These are phyloP conservation scores for Sextonia rubra DNA, from an alignment of 164 flowering plant species.

Conservation along the genomic window DNA sequence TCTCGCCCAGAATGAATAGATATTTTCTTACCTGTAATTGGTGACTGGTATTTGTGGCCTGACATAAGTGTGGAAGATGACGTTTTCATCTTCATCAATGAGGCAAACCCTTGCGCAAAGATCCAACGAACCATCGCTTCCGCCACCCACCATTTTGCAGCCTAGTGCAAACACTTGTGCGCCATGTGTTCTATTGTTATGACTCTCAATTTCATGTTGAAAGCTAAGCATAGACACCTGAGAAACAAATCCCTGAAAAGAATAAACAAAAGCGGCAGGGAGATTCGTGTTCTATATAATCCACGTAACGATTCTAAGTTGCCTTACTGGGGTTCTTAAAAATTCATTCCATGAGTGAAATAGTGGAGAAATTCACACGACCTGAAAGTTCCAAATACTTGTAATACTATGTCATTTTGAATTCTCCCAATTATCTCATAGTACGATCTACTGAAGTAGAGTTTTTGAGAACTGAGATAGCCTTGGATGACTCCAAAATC, in stretches of 20 bases:
- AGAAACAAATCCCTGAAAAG: conserved; percentile 24
- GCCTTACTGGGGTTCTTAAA: too few species aligned
- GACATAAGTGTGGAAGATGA: conserved; percentile 68
- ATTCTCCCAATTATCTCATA: too few species aligned
- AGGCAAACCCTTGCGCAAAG: conserved; percentile 85
- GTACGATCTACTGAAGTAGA: too few species aligned
- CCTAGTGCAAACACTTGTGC: conserved; percentile 59
- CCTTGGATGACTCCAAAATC: too few species aligned
- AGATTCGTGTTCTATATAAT: too few species aligned
- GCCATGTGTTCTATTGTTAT: conserved; percentile 32
- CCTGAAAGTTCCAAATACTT: too few species aligned
- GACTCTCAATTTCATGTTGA: conserved; percentile 25
- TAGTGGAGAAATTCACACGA: too few species aligned
- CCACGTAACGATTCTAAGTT: too few species aligned
- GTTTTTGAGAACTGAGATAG: too few species aligned
- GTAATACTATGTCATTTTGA: too few species aligned
- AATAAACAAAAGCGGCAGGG: neutral
- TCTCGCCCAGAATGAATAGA: too few species aligned
- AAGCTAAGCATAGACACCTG: conserved; percentile 57
- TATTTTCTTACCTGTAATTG: conserved; percentile 49
- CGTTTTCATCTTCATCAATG: conserved; percentile 63
- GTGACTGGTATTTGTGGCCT: conserved; percentile 72
- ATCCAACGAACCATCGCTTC: conserved; percentile 78
- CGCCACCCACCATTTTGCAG: conserved; percentile 95
- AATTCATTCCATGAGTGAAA: too few species aligned